phyloP scores from a whole-genome alignment of 73 alveolate species.

The Paramecium sexaurelia region DNA sequence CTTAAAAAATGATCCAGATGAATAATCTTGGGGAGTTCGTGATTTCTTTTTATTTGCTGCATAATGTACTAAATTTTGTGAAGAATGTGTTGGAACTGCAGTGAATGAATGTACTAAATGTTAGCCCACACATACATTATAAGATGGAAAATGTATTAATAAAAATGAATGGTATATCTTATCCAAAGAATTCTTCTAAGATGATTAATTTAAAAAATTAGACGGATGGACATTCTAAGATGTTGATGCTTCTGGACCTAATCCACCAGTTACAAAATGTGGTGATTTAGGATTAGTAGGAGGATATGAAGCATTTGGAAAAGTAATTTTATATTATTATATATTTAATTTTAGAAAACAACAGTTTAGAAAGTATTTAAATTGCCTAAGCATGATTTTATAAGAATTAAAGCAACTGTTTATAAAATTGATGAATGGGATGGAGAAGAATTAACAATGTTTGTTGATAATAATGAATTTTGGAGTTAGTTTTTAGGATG shows the following conservation, averaged over 20 bases:
- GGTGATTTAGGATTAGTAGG: constrained; percentile 39
- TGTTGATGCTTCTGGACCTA: background rate
- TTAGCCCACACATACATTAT: background rate
- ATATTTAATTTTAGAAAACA: constrained; percentile 13
- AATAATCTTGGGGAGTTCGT: constrained; percentile 49
- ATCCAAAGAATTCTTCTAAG: background rate
- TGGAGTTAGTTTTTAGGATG: constrained; percentile 27
- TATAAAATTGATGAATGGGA: constrained; percentile 52
- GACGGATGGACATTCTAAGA: constrained; percentile 15
- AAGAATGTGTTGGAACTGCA: constrained; percentile 25
- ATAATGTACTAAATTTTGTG: constrained; percentile 45
- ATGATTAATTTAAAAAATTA: background rate
- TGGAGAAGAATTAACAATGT: constrained; percentile 44
- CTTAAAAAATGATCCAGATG: background rate
- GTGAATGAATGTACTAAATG: constrained; percentile 50
- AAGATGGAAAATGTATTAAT: constrained; percentile 55
- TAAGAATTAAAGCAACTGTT: constrained; percentile 1
- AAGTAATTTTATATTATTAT: background rate
- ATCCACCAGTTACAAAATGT: constrained; percentile 39
- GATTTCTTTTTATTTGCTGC: constrained; percentile 53
- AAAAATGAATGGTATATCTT: constrained; percentile 34
- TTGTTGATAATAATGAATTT: constrained; percentile 19
- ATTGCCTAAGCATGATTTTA: background rate
- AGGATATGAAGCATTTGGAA: constrained; percentile 14
- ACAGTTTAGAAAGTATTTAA: background rate